Conservation (phyloP, 768 basidiomycete genomes). For the Cystobasidium ongulense region DNA sequence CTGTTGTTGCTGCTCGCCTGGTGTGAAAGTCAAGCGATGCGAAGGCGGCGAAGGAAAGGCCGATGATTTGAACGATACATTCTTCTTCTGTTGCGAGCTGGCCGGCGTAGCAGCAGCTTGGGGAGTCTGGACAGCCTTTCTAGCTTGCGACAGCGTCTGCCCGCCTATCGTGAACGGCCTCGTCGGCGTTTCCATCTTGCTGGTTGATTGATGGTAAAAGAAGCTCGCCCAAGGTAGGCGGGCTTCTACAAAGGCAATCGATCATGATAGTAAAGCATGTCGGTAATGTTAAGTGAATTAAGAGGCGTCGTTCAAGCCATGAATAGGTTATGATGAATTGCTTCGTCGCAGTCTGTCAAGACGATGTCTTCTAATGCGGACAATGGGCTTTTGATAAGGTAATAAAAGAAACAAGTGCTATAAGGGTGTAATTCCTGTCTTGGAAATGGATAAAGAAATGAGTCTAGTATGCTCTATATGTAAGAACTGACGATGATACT, state of each 20-base stretch:
- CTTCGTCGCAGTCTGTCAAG: too few species aligned
- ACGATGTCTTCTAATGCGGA: too few species aligned
- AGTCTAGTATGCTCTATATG: background rate
- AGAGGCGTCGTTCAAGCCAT: too few species aligned
- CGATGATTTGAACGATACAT: conserved; percentile 4
- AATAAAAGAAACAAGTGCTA: too few species aligned
- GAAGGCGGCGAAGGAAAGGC: conserved; percentile 14
- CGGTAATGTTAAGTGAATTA: too few species aligned
- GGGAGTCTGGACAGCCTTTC: background rate
- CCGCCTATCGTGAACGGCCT: conserved; percentile 23
- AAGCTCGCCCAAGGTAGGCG: background rate
- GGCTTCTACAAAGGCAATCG: background rate
- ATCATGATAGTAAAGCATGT: background rate
- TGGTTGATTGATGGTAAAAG: background rate
- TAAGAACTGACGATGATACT: background rate
- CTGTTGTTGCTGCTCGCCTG: background rate
- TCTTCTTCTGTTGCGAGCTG: conserved; percentile 18
- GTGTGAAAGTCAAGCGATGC: background rate
- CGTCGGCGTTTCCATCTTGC: conserved; percentile 22
- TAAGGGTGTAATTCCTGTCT: too few species aligned
- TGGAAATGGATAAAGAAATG: too few species aligned
- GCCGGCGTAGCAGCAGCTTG: background rate
- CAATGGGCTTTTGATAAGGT: too few species aligned
- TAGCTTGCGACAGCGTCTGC: conserved; percentile 7
- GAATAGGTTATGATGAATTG: too few species aligned